Evolutionary conservation across 345 rosid genomes (phyloP), one percentile per base, ranked within the genome.

Genomic region (Populus davidiana): DNA sequence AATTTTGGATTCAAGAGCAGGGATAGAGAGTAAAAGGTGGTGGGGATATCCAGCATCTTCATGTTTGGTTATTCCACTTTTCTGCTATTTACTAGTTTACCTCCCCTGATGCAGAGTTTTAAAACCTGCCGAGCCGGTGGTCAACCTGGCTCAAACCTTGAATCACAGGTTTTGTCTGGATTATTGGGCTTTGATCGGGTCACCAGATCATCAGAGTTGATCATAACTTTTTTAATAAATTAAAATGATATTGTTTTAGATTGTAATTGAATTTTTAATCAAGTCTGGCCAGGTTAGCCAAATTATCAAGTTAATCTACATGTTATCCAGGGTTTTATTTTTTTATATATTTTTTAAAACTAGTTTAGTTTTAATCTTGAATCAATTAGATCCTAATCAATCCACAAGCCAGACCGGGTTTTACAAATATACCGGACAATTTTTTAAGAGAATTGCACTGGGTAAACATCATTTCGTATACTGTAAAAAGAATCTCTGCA

Each of bases 141-240:
- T 31, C 33, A 31, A 31, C 36, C 36, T 1, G 5, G 36, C 36
- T 4, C 5, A 0, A 33, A 5, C 5, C 5, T 33, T 0, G 36
- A 4, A 5, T 33, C 5, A 33, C 0, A 0, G 5, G 5, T 33
- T 33, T 4, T 4, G 0, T 1, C 0, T 0, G 0, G 33, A 0
- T 31, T 3, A 31, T 31, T 0, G 2, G 0, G 0, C 2, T 31
- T 31, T 31, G 0, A 31, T 31, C 0, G 33, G 3, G 33, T 31
- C 0, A 2, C 2, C 33, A 31, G 3, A 3, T 31, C 0, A 31
- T 31, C 33, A 31, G 0, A 2, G 0, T 31, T 0, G 2, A 31
- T 0, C 33, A 0, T 31, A 31, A 31, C 2, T 31, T 31, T 29
- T 31, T 31, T 2, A 31, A 31, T 31, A 31, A 31, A 31, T 31